Base-by-base conservation (phyloP, 2,329 filamentous ascomycete species). In the Diaporthe citrichinensis region DNA sequence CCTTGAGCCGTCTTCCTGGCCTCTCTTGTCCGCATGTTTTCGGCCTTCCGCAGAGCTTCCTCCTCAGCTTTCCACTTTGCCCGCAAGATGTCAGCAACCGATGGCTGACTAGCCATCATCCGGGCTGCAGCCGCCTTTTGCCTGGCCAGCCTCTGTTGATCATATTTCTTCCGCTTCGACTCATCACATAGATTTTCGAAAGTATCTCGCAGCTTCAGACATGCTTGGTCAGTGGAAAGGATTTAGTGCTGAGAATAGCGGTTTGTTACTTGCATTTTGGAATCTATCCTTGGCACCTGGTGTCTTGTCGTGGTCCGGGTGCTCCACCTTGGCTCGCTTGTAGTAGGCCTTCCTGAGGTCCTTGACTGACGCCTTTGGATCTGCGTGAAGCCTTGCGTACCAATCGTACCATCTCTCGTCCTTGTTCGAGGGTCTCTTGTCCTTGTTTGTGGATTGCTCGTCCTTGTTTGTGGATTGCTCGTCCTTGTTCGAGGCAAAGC, bases 11-110 rank as follows among this genome's bases (percentile, higher is more conserved):
- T 34, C 28, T 31, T 31, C 12, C 41, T 49, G 41, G 15, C 25
- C n/a, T 34, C 17, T 14, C 61, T 67, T 14, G 10, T 49, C 34
- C 41, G 41, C 17, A 34, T n/a, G 10, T 49, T 41, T 14, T 67
- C 41, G 10, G 25, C 25, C 5, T 31, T 23, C 5, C 25, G 25
- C 25, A 3, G 2, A 23, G 15, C 15, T 46, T 65, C 41, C 7
- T 65, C 61, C 9, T 49, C 41, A 20, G 25, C 61, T 15, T 67
- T 49, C 41, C 41, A 67, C 25, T 67, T 67, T 28, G 61, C 41
- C 25, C 25, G 25, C 20, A 67, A 34, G 7, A 5, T 34, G 25
- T 67, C 61, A 20, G 25, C 61, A 15, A 49, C 25, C 41, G 61
- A 67, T 9, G 61, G 25, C 15, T 34, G 41, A 8, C 25, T 23